A percentile compares a stretch with the other conserved stretches of the same genome.
phyloP scores from a whole-genome alignment of 306 rosid species.

The Alnus rubra region DNA sequence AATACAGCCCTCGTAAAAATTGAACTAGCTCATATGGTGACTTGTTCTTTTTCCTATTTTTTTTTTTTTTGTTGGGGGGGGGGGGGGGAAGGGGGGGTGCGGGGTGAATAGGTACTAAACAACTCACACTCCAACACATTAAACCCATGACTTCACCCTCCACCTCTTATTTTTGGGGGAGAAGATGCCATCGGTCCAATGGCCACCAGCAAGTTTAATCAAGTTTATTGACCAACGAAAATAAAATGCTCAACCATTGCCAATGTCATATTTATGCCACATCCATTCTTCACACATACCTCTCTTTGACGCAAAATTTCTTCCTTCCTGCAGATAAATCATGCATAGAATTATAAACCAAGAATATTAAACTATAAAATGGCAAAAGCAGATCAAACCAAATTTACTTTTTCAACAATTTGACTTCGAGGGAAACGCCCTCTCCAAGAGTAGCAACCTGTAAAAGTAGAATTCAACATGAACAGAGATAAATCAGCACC shows the following conservation, averaged over 20 bases:
- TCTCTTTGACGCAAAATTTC: conserved; percentile 94
- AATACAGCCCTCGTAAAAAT: neutral
- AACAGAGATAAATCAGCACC: conserved; percentile 22
- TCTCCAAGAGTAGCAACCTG: conserved; percentile 96
- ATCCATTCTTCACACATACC: conserved; percentile 48
- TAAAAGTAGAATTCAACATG: conserved; percentile 29
- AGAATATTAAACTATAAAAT: conserved; percentile 19
- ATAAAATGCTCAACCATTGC: conserved; percentile 22
- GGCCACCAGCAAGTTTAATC: conserved; percentile 10
- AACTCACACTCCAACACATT: neutral
- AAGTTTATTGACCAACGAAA: conserved; percentile 23
- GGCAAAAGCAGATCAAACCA: conserved; percentile 20
- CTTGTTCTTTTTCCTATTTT: neutral
- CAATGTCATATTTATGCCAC: conserved; percentile 29
- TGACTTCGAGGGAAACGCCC: conserved; percentile 96
- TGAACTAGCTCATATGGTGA: neutral
- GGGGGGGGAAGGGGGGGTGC: neutral
- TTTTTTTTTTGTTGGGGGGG: neutral
- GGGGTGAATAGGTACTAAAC: neutral
- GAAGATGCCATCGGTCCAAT: conserved; percentile 1
- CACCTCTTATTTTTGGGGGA: neutral
- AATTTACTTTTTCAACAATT: conserved; percentile 77
- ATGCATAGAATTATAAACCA: conserved; percentile 34
- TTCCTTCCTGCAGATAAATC: conserved; percentile 80
- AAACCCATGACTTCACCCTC: neutral